These are phyloP conservation scores for Rhizoclosmatium sp. DNA, from an alignment of 192 early-diverging fungal species.

Conservation along the genomic window DNA sequence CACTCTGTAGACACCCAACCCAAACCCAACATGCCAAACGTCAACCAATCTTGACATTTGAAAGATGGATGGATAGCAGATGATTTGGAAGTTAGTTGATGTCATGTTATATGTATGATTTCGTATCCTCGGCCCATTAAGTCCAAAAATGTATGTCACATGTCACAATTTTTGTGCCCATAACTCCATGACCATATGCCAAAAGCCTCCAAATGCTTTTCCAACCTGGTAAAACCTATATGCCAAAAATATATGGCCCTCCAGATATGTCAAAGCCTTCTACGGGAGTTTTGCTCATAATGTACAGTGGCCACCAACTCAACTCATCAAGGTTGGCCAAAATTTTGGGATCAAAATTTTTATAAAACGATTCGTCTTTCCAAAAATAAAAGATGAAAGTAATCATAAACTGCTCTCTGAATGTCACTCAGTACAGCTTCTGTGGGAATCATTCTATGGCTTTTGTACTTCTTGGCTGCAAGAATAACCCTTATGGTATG, in stretches of 20 bases:
- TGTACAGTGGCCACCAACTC: too few species aligned
- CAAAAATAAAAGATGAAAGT: neutral
- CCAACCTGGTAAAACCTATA: too few species aligned
- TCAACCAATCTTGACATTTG: neutral
- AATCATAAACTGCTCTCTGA: neutral
- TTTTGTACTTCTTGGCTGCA: constrained; percentile 1
- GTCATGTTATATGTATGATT: too few species aligned
- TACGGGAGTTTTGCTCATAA: too few species aligned
- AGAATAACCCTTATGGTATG: neutral
- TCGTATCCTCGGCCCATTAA: too few species aligned
- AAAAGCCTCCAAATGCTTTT: too few species aligned
- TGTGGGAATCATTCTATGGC: neutral
- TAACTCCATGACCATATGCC: too few species aligned
- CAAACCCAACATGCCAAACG: neutral
- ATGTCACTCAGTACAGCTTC: neutral
- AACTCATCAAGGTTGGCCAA: neutral
- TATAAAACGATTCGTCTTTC: neutral
- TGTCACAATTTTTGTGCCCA: too few species aligned
- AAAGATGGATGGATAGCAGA: neutral
- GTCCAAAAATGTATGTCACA: too few species aligned
- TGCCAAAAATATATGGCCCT: neutral
- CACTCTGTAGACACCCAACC: too few species aligned
- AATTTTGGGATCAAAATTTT: neutral
- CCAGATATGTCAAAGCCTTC: neutral
- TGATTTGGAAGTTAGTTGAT: too few species aligned